Evolutionary conservation across 2,329 filamentous ascomycete genomes (phyloP).

Genomic region (Beauveria bassiana): DNA sequence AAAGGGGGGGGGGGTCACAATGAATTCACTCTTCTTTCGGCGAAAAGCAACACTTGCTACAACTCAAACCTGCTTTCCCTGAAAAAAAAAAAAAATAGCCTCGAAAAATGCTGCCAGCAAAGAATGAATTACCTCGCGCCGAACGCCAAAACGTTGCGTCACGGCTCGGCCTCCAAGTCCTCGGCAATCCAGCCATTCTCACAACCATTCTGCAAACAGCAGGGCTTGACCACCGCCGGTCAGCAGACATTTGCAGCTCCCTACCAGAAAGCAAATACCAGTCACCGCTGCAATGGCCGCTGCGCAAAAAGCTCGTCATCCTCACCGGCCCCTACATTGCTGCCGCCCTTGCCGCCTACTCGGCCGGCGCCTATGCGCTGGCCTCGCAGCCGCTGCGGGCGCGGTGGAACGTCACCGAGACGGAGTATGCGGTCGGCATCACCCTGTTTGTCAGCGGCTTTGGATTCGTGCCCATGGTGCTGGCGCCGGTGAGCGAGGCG

Average conservation of each 20-base stretch:
- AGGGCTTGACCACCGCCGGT: not conserved
- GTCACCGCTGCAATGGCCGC: not conserved
- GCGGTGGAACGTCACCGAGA: constrained; percentile 55
- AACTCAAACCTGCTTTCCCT: not conserved
- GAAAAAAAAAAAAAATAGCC: not conserved
- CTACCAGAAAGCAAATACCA: too few relatives aligned
- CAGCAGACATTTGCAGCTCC: not conserved
- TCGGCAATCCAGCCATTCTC: not conserved
- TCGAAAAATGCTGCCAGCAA: not conserved
- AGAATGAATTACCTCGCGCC: not conserved
- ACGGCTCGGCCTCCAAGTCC: not conserved
- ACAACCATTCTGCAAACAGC: not conserved
- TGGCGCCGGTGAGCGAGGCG: constrained; percentile 82
- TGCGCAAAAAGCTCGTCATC: constrained; percentile 56
- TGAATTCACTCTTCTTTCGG: not conserved
- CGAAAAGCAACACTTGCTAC: too few relatives aligned
- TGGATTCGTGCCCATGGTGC: constrained; percentile 73
- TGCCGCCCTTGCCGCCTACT: constrained; percentile 70
- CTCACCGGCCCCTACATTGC: constrained; percentile 68
- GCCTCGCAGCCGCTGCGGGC: constrained; percentile 55
- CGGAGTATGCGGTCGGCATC: constrained; percentile 60
- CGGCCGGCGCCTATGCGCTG: constrained; percentile 72
- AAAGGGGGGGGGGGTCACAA: too few relatives aligned
- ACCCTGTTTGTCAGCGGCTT: constrained; percentile 79
- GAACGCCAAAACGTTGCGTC: not conserved